Evolutionary conservation across 2,329 filamentous ascomycete species (phyloP), one percentile per base, ranked within the genome.

Genomic region (Chaetoscypha palmicola): DNA sequence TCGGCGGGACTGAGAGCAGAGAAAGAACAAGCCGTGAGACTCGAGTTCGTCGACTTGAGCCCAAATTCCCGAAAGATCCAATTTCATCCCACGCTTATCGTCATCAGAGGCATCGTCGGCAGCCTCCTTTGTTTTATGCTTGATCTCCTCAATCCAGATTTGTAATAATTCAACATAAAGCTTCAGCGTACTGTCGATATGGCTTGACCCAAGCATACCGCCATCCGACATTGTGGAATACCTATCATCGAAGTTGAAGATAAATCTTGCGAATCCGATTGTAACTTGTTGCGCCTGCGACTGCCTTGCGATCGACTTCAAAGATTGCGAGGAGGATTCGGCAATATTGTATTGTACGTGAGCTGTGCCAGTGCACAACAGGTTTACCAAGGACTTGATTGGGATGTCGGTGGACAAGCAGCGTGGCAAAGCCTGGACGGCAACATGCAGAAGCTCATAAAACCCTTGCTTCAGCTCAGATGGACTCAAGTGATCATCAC

Each of bases 221-320:
- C 94, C 92, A 59, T 98, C 92, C 8, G 90, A 95, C 81, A 97
- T 96, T 23, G 92, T 97, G 1, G 91, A 88, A 63, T 98, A 98
- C 19, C 90, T 81, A 54, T 94, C 90, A 63, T 98, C 94, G 62
- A 97, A 98, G 55, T 92, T 95, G 69, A 98, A 98, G 41, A 98
- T 98, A 65, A 97, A 98, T 20, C 90, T 77, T 28, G 92, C 87
- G 65, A 98, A 98, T 0, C 92, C 91, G 65, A 94, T 95, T 0
- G 90, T 95, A 2, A 98, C 92, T 63, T 92, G 86, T 55, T 98
- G 89, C 0, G 92, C 90, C 65, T 95, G 86, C 5, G 84, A 86
- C 59, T 98, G 92, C 23, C 86, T 77, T 9, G 94, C 92, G 57
- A 98, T 98, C 0, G 91, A 91, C 62, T 96, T 97, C 12, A 98